Conservation (phyloP, 257 asterid genomes). For the Jacaranda copaia region DNA sequence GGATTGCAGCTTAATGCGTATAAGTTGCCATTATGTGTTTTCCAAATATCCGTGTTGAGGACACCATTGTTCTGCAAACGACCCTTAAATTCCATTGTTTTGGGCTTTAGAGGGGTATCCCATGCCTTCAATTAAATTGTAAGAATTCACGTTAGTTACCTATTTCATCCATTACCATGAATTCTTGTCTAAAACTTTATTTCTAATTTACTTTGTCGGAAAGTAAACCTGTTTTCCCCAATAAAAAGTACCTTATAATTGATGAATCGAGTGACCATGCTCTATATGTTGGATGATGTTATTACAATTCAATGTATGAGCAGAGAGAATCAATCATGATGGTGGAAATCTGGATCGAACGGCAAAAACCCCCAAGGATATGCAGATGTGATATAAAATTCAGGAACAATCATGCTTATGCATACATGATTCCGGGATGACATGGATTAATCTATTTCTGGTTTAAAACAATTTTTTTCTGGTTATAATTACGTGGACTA, state of each 20-base stretch:
- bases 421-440: not conserved
- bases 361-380: not conserved
- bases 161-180: slow-evolving; percentile 43
- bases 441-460: no score
- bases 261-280: not conserved
- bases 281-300: not conserved
- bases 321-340: not conserved
- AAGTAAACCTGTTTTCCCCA: not conserved
- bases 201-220: not conserved
- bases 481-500: no score
- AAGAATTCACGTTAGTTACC: slow-evolving; percentile 54
- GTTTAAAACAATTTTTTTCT: no score
- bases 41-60: no score
- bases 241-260: no score
- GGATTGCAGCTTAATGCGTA: no score
- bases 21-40: no score
- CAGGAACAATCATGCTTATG: slow-evolving; percentile 18
- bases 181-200: not conserved
- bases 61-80: no score
- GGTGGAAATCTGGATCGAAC: not conserved
- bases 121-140: slow-evolving; percentile 36
- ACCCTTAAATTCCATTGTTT: no score
- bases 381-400: not conserved
- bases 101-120: no score
- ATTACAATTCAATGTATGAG: not conserved